Conservation (phyloP, 345 rosid species). For the Erodium maritimum region DNA sequence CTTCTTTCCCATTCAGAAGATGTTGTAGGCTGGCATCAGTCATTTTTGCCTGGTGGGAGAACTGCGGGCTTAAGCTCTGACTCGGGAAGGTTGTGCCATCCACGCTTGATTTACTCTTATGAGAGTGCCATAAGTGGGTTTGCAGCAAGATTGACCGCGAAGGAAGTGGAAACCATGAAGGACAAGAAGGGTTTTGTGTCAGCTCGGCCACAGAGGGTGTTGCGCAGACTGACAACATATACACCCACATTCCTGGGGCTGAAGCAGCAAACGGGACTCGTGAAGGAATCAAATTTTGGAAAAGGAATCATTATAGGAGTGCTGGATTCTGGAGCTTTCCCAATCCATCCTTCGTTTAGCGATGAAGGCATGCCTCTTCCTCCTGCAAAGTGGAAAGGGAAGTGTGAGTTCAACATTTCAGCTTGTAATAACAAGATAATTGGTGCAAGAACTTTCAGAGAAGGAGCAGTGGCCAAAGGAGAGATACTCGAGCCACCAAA, state of each 20-base stretch:
- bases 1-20: constrained; percentile 7
- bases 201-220: constrained; percentile 21
- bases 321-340: constrained; percentile 36
- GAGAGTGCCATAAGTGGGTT: constrained; percentile 23
- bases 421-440: constrained; percentile 46
- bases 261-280: constrained; percentile 17
- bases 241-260: constrained; percentile 39
- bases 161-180: constrained; percentile 23
- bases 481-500: constrained; percentile 17
- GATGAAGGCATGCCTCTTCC: constrained; percentile 29
- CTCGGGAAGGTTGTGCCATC: constrained; percentile 2
- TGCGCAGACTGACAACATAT: constrained; percentile 35
- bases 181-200: constrained; percentile 24
- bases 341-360: constrained; percentile 36
- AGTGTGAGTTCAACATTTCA: constrained; percentile 25
- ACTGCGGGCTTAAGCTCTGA: constrained; percentile 3
- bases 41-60: constrained; percentile 17
- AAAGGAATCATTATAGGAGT: constrained; percentile 37
- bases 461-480: constrained; percentile 12
- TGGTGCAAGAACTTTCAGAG: constrained; percentile 36
- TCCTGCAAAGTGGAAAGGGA: constrained; percentile 41
- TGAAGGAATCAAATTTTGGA: constrained; percentile 29
- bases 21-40: constrained; percentile 14
- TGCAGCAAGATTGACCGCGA: constrained; percentile 25
- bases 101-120: constrained; percentile 19